Evolutionary conservation across 192 early-diverging fungal genomes (phyloP).

Genomic region (Backusella australiensis): DNA sequence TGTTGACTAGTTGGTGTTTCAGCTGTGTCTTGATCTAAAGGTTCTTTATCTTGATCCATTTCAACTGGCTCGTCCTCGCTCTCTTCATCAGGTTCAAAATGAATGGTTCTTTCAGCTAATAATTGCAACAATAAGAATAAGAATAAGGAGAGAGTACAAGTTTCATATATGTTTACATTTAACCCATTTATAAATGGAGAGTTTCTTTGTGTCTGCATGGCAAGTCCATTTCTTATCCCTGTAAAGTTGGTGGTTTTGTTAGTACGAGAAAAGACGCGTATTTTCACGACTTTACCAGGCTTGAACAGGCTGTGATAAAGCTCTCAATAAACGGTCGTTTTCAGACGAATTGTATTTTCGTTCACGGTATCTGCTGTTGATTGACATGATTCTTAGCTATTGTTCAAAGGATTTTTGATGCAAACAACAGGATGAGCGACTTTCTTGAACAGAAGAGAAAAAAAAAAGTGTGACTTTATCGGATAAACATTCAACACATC

Average conservation of each 20-base stretch:
- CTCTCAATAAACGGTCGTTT: slow-evolving; percentile 21
- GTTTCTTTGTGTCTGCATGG: slow-evolving; percentile 6
- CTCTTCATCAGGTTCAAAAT: slow-evolving; percentile 21
- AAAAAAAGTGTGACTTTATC: too few relatives aligned
- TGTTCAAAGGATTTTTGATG: background rate
- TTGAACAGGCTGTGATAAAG: slow-evolving; percentile 26
- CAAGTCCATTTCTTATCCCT: slow-evolving; percentile 28
- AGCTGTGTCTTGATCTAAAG: background rate
- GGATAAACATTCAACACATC: too few relatives aligned
- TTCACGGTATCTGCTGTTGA: slow-evolving; percentile 18
- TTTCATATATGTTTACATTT: slow-evolving; percentile 11
- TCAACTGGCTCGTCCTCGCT: slow-evolving; percentile 7
- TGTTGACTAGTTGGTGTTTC: background rate
- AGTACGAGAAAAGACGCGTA: background rate
- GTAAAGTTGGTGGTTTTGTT: background rate
- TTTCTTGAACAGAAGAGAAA: too few relatives aligned
- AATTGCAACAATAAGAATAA: background rate
- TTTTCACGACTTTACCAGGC: slow-evolving; percentile 15
- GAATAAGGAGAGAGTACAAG: background rate
- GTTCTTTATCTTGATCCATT: slow-evolving; percentile 1
- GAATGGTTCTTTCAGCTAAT: slow-evolving; percentile 21
- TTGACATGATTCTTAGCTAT: background rate
- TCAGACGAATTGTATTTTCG: slow-evolving; percentile 20
- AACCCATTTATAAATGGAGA: slow-evolving; percentile 17
- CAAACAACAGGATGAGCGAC: background rate